These are phyloP conservation scores for Neurospora sp. DNA, from an alignment of 495 filamentous ascomycete genomes.

Conservation along the genomic window DNA sequence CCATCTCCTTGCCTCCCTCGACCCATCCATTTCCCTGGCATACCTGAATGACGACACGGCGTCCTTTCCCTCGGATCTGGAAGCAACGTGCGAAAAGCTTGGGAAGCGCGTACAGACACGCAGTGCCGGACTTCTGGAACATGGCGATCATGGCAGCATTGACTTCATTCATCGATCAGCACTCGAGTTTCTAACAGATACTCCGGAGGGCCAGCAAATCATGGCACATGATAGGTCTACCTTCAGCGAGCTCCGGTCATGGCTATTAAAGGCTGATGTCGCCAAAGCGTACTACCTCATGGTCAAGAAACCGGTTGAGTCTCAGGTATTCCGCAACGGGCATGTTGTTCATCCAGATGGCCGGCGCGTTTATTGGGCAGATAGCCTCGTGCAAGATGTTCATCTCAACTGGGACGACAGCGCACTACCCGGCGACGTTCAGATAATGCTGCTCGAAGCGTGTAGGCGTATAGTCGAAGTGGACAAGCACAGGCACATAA, in stretches of 20 bases:
- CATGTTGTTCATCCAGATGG: too few relatives aligned
- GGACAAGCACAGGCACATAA: background rate
- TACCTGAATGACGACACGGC: background rate
- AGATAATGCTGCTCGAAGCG: background rate
- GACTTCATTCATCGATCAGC: slow-evolving; percentile 13
- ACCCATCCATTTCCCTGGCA: background rate
- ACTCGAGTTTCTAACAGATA: slow-evolving; percentile 6
- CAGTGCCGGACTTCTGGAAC: slow-evolving; percentile 9
- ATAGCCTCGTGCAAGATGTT: background rate
- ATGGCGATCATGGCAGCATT: background rate
- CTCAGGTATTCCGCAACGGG: background rate
- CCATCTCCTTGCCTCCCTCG: background rate
- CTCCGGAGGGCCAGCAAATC: slow-evolving; percentile 3
- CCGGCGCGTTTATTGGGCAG: too few relatives aligned
- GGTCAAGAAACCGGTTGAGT: background rate
- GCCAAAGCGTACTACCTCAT: background rate
- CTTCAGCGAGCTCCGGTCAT: background rate
- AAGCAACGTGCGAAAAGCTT: background rate
- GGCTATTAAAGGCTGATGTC: background rate
- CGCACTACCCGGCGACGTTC: background rate
- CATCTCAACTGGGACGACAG: background rate
- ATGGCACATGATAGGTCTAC: slow-evolving; percentile 1
- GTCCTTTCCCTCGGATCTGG: background rate
- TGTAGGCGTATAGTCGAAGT: background rate
- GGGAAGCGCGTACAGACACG: slow-evolving; percentile 4